Conservation (phyloP, 2,329 filamentous ascomycete species). For the Apiospora marii region DNA sequence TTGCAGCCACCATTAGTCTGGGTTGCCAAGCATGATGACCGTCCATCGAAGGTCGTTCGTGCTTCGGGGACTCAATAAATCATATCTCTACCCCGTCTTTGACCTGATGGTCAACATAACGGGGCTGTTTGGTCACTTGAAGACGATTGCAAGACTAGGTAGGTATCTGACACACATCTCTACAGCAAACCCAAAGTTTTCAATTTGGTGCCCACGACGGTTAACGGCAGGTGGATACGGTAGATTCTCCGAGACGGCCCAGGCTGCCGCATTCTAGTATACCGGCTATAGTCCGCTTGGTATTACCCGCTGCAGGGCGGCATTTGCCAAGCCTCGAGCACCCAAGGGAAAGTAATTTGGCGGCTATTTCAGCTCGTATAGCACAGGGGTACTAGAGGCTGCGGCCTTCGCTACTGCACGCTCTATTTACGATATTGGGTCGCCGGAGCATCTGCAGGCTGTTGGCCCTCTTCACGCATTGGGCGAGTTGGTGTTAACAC, state of each 20-base stretch:
- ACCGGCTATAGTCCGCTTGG: background rate
- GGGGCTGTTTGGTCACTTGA: background rate
- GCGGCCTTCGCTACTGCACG: background rate
- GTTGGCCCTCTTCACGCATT: background rate
- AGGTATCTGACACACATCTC: background rate
- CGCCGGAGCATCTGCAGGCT: background rate
- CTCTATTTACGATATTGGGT: background rate
- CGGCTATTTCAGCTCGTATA: slow-evolving; percentile 15
- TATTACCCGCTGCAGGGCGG: slow-evolving; percentile 15
- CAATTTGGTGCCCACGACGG: background rate
- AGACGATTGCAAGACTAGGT: no score
- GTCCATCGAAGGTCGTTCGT: background rate
- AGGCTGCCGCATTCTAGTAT: background rate
- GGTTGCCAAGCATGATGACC: background rate
- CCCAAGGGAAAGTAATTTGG: background rate
- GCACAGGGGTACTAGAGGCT: background rate
- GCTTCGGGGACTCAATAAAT: background rate
- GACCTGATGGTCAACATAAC: background rate
- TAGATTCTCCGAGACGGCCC: background rate
- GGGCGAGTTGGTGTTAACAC: background rate
- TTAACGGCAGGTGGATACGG: background rate
- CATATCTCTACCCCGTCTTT: background rate
- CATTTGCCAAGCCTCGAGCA: slow-evolving; percentile 9
- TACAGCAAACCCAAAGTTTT: background rate
- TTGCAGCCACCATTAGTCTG: background rate